Base-by-base conservation (phyloP, 2,329 filamentous ascomycete species). In the Harringtonia lauricola region DNA sequence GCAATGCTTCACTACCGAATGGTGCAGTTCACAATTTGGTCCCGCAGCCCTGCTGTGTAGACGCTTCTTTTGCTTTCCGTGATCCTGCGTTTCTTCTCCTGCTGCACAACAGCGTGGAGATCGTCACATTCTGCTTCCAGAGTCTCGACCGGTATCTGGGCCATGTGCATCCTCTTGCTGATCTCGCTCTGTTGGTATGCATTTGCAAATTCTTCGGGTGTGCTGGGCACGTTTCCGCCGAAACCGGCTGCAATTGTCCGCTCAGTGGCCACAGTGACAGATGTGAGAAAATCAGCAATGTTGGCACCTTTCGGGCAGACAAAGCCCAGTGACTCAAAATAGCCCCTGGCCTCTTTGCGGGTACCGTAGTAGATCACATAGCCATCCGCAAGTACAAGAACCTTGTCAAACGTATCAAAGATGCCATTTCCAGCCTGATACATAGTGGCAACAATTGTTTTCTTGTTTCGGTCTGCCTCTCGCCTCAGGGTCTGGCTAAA, bases 231-330 rank as follows among this genome's bases (percentile, higher is more conserved):
- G 7, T 21, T 19, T 12, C 35, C 22, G 14, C 22, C 9, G 15
- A 46, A 80, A 83, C 51, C 83, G 75, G n/a, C 81, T 5, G 22
- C 15, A 4, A 45, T 36, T 22, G 38, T 28, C 8, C 42, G 42
- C n/a, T 44, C 42, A 7, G 42, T 44, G 2, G 15, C 15, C 13
- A 44, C 42, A 2, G 42, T 40, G 4, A 86, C 70, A 0, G 82
- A 79, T 1, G 84, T 88, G 35, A 89, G 60, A 62, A 88, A 89
- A 56, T 89, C 84, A 2, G 83, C 77, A 1, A 83, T 87, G 0
- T 83, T 89, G 54, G 81, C 65, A 12, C 67, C 57, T 1, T 65
- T 61, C 2, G 66, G 65, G 8, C 64, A 83, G 29, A 76, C 65
- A 52, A 85, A 87, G 0, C 83, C 81, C 13, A 85, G 65, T 38